Conservation (phyloP, 805 yeast species). For the Starmerella gropengiesseri region DNA sequence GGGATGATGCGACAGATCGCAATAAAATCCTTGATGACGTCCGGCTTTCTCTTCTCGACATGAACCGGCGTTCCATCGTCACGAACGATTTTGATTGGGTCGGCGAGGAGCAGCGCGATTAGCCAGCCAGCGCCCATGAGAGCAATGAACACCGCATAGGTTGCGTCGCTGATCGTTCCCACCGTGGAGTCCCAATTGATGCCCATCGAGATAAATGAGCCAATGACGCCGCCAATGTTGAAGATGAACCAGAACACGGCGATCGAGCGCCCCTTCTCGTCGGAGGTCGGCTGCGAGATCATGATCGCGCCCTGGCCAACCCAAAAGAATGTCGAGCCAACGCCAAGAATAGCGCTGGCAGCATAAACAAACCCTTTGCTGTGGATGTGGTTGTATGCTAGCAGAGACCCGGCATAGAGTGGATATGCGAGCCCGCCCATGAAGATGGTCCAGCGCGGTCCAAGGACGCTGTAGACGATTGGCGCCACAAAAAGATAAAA, state of each 20-base stretch:
- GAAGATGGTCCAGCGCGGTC: slow-evolving; percentile 29
- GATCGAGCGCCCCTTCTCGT: slow-evolving; percentile 41
- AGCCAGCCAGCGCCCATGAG: slow-evolving; percentile 41
- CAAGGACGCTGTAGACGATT: slow-evolving; percentile 23
- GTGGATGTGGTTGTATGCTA: slow-evolving; percentile 37
- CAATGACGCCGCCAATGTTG: slow-evolving; percentile 52
- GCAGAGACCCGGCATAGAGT: slow-evolving; percentile 41
- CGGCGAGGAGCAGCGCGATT: slow-evolving; percentile 22
- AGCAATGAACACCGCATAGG: slow-evolving; percentile 44
- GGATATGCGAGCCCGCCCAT: slow-evolving; percentile 48
- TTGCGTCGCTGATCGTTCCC: slow-evolving; percentile 36
- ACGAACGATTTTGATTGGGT: slow-evolving; percentile 6
- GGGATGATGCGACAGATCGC: slow-evolving; percentile 34
- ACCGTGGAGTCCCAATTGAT: slow-evolving; percentile 35
- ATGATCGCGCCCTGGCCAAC: slow-evolving; percentile 48
- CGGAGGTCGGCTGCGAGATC: slow-evolving; percentile 44
- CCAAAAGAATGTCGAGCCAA: slow-evolving; percentile 46
- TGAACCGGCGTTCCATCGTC: slow-evolving; percentile 7
- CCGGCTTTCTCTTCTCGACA: not conserved
- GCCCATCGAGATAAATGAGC: slow-evolving; percentile 45
- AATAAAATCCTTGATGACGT: slow-evolving; percentile 36
- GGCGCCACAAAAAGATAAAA: slow-evolving; percentile 25
- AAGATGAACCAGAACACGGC: slow-evolving; percentile 50
- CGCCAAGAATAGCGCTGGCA: slow-evolving; percentile 48
- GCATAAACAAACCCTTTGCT: slow-evolving; percentile 45